Evolutionary conservation across 1,284 basidiomycete species (phyloP).

Genomic region (Exsudoporus floridanus): DNA sequence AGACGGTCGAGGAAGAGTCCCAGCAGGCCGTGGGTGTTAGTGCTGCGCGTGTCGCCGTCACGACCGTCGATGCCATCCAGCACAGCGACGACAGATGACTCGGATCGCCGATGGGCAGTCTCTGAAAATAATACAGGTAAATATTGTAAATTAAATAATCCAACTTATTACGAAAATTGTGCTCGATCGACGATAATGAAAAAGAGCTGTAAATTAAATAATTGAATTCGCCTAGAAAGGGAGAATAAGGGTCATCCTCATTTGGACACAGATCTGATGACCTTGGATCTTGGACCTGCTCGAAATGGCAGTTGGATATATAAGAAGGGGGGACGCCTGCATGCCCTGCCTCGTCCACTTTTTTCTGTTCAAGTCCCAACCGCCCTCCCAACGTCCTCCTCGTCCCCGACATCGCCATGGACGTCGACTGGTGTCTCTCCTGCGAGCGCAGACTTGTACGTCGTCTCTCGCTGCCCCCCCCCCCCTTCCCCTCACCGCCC

Average conservation of each 20-base stretch:
- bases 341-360: constrained; percentile 20
- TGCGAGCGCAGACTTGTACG: constrained; percentile 57
- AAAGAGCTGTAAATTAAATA: constrained; percentile 33
- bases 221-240: constrained; percentile 29
- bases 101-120: neutral
- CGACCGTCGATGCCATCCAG: constrained; percentile 2
- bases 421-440: constrained; percentile 66
- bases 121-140: constrained; percentile 2
- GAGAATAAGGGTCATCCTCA: constrained; percentile 23
- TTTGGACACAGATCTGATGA: constrained; percentile 18
- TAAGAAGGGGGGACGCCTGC: constrained; percentile 25
- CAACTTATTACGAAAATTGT: constrained; percentile 10
- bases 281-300: constrained; percentile 16
- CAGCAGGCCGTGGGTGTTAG: constrained; percentile 15
- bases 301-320: constrained; percentile 31
- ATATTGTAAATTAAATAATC: constrained; percentile 18
- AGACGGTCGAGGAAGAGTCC: neutral
- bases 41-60: constrained; percentile 27
- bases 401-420: constrained; percentile 40
- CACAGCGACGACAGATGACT: constrained; percentile 2
- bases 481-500: constrained; percentile 14
- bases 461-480: constrained; percentile 9
- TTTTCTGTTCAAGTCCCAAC: constrained; percentile 6
- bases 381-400: neutral
- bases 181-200: constrained; percentile 36